A percentile compares a stretch with the other conserved stretches of the same genome.
phyloP scores from a whole-genome alignment of 1,284 basidiomycete genomes.

The Rhodofomes roseus region DNA sequence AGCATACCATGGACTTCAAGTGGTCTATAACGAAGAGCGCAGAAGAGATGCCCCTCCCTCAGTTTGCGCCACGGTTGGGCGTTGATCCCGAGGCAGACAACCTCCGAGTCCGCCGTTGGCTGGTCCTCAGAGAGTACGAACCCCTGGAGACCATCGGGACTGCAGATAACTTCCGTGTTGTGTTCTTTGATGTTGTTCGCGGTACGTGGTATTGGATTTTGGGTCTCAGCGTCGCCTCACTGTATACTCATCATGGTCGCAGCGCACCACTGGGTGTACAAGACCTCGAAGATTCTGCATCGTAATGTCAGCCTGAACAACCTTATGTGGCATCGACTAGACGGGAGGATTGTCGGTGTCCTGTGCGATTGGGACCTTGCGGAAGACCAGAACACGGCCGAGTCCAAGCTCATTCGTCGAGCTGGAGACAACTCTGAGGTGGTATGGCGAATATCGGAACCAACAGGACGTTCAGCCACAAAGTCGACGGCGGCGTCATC shows the following conservation, averaged over 20 bases:
- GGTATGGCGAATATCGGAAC: no score
- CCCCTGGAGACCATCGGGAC: neutral
- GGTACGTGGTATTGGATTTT: no score
- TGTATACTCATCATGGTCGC: neutral
- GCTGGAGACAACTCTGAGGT: neutral
- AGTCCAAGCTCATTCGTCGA: neutral
- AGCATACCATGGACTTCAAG: neutral
- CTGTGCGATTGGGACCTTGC: constrained; percentile 17
- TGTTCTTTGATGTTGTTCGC: neutral
- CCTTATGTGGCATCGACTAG: constrained; percentile 20
- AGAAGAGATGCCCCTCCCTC: neutral
- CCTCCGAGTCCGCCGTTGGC: neutral
- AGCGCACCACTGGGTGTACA: constrained; percentile 10
- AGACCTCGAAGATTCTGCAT: constrained; percentile 14
- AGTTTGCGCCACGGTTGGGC: neutral
- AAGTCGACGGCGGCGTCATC: no score
- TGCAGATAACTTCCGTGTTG: neutral
- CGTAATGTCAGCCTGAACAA: constrained; percentile 27
- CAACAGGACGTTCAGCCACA: no score
- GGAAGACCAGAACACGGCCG: neutral
- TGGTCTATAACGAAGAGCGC: neutral
- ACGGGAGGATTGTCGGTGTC: constrained; percentile 14
- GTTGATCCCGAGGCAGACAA: neutral
- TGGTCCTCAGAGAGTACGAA: neutral
- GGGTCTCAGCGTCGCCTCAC: no score